Conservation (phyloP, 108 stramenopile species). For the Pelagomonas calceolata region DNA sequence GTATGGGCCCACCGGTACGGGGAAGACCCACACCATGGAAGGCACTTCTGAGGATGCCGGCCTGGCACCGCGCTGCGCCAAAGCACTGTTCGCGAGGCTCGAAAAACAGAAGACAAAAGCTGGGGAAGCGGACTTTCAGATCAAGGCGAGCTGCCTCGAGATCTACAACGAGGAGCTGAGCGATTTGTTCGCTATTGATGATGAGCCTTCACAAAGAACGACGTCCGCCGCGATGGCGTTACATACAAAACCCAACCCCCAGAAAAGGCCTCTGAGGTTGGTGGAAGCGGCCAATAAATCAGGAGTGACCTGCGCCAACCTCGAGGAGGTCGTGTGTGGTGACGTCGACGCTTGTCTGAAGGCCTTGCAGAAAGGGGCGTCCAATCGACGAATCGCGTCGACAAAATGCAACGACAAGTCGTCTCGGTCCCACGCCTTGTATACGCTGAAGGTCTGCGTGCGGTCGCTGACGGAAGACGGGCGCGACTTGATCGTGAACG, state of each 20-base stretch:
- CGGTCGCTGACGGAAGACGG: slow-evolving; percentile 47
- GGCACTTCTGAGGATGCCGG: slow-evolving; percentile 17
- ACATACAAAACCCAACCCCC: too few species aligned
- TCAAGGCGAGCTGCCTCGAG: slow-evolving; percentile 71
- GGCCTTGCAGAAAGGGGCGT: slow-evolving; percentile 21
- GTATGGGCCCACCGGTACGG: slow-evolving; percentile 43
- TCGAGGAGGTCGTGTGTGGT: slow-evolving; percentile 22
- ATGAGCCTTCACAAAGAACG: too few species aligned
- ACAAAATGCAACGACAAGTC: slow-evolving; percentile 55
- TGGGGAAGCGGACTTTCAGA: slow-evolving; percentile 38
- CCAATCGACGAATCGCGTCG: slow-evolving; percentile 42
- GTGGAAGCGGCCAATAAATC: too few species aligned
- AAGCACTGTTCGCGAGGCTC: slow-evolving; percentile 52
- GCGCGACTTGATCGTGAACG: slow-evolving; percentile 55
- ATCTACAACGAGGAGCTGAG: slow-evolving; percentile 77
- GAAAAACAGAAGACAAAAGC: slow-evolving; percentile 43
- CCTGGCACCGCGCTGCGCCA: slow-evolving; percentile 8
- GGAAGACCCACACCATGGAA: slow-evolving; percentile 51
- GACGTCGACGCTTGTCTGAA: slow-evolving; percentile 19
- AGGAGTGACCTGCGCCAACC: slow-evolving; percentile 12
- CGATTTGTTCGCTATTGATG: slow-evolving; percentile 11
- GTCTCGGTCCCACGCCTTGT: slow-evolving; percentile 80
- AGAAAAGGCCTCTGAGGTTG: too few species aligned
- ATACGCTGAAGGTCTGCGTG: slow-evolving; percentile 56
- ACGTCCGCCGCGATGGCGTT: too few species aligned